These are phyloP conservation scores for Alternaria metachromatica DNA, from an alignment of 2,329 filamentous ascomycete genomes.

Conservation along the genomic window DNA sequence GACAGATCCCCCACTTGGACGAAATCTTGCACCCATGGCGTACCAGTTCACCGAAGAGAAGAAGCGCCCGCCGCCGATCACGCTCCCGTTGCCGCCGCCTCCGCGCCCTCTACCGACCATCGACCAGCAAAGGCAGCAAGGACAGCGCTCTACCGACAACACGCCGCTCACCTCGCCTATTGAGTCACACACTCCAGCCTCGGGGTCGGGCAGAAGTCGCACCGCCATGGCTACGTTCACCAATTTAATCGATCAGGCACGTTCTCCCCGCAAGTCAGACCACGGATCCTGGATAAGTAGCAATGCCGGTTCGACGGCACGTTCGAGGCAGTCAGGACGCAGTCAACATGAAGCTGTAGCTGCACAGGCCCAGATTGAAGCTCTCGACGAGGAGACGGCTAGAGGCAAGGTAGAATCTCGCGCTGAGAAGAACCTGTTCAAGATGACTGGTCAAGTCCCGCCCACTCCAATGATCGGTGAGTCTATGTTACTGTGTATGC, in stretches of 20 bases:
- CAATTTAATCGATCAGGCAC: slow-evolving; percentile 34
- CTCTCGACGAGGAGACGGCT: slow-evolving; percentile 41
- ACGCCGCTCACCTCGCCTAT: slow-evolving; percentile 21
- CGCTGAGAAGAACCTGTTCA: slow-evolving; percentile 44
- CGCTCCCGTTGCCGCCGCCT: slow-evolving; percentile 18
- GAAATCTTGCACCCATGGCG: slow-evolving; percentile 20
- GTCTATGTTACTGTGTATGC: not conserved
- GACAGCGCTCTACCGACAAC: slow-evolving; percentile 3
- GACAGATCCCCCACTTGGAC: not conserved
- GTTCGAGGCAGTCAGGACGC: slow-evolving; percentile 31
- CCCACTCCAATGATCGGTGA: slow-evolving; percentile 30
- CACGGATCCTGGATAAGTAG: slow-evolving; percentile 19
- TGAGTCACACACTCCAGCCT: slow-evolving; percentile 18
- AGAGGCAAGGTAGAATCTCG: slow-evolving; percentile 51
- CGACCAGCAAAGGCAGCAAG: slow-evolving; percentile 15
- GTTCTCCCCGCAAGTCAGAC: slow-evolving; percentile 33
- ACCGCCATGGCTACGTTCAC: slow-evolving; percentile 30
- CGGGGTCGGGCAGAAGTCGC: slow-evolving; percentile 24
- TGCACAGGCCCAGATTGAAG: slow-evolving; percentile 22
- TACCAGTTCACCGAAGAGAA: slow-evolving; percentile 19
- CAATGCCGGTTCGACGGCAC: slow-evolving; percentile 25
- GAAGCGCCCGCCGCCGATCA: slow-evolving; percentile 37
- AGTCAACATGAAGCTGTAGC: slow-evolving; percentile 23
- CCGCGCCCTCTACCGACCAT: slow-evolving; percentile 18
- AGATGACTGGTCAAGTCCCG: slow-evolving; percentile 41